Percentiles rank a stretch among this genome's conserved stretches.
Conservation (phyloP, 768 basidiomycete species). For the Naematelia encephala region DNA sequence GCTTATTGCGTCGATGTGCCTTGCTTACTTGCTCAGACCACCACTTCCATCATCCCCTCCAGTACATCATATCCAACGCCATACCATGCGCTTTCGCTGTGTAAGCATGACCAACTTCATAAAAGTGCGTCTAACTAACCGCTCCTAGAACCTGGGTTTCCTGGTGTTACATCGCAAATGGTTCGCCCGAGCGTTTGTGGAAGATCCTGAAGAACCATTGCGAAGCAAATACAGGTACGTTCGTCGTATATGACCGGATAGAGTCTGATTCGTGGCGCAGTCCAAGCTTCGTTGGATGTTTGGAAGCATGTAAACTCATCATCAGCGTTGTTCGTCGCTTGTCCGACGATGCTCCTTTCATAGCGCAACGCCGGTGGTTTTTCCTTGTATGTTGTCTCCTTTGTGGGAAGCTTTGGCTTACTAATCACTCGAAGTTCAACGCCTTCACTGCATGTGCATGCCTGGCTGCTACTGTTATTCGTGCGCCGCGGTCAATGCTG, state of each 20-base stretch:
- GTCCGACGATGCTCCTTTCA: neutral
- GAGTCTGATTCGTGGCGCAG: neutral
- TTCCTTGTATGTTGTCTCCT: conserved; percentile 1
- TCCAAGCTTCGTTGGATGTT: conserved; percentile 18
- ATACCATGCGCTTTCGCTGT: conserved; percentile 8
- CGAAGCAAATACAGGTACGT: conserved; percentile 14
- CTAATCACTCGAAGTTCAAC: conserved; percentile 10
- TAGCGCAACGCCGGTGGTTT: conserved; percentile 8
- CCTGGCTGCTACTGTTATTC: conserved; percentile 17
- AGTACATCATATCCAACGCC: conserved; percentile 11
- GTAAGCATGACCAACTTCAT: conserved; percentile 5
- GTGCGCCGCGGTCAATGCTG: conserved; percentile 14
- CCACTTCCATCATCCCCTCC: neutral
- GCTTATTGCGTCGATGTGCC: too few species aligned
- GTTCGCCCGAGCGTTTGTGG: conserved; percentile 12
- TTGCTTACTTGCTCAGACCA: neutral
- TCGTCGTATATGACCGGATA: too few species aligned
- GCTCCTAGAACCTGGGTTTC: conserved; percentile 6
- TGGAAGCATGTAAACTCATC: conserved; percentile 16
- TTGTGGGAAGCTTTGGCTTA: neutral
- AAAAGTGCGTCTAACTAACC: too few species aligned
- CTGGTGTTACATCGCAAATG: conserved; percentile 14
- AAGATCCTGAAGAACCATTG: conserved; percentile 17
- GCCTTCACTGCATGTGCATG: conserved; percentile 18
- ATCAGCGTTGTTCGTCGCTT: conserved; percentile 8